A percentile compares a stretch with the other conserved stretches of the same genome.
These are phyloP conservation scores for Chlorella sp. DNA, from an alignment of 139 green algal genomes.

Conservation along the genomic window DNA sequence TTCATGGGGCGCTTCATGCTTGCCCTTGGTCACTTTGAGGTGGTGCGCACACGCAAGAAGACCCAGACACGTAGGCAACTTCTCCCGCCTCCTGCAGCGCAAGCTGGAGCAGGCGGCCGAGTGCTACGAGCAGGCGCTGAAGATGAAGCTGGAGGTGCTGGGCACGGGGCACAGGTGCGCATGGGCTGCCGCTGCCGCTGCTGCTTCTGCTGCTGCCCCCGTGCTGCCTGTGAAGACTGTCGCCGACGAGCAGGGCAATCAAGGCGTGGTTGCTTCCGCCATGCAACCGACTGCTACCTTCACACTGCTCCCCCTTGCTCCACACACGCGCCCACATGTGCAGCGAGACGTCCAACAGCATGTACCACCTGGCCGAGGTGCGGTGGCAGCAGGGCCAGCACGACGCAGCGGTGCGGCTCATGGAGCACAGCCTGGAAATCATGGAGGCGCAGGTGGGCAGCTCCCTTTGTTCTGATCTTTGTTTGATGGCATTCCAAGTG, in stretches of 20 bases:
- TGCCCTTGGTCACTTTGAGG: too few relatives aligned
- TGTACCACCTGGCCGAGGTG: conserved; percentile 36
- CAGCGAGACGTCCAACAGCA: conserved; percentile 33
- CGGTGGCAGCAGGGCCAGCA: conserved; percentile 30
- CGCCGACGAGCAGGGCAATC: too few relatives aligned
- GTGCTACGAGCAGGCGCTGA: conserved; percentile 51
- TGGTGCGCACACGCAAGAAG: too few relatives aligned
- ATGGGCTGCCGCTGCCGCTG: too few relatives aligned
- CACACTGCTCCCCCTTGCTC: neutral
- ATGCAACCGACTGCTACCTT: neutral
- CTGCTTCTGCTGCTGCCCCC: too few relatives aligned
- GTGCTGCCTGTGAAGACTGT: too few relatives aligned
- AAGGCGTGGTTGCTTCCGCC: neutral
- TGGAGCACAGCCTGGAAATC: conserved; percentile 31
- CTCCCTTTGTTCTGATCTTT: neutral
- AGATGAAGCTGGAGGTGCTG: conserved; percentile 63
- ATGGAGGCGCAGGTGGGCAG: conserved; percentile 38
- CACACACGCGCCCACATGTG: neutral
- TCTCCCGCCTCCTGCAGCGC: neutral
- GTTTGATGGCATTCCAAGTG: neutral
- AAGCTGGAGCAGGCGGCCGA: conserved; percentile 17
- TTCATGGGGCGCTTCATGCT: too few relatives aligned
- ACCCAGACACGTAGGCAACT: too few relatives aligned
- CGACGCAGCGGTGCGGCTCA: conserved; percentile 26
- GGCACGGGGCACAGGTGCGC: conserved; percentile 30